A percentile compares a stretch with the other conserved stretches of the same genome.
Evolutionary conservation across 139 green algal species (phyloP).

Genomic region (Yamagishiella unicocca): DNA sequence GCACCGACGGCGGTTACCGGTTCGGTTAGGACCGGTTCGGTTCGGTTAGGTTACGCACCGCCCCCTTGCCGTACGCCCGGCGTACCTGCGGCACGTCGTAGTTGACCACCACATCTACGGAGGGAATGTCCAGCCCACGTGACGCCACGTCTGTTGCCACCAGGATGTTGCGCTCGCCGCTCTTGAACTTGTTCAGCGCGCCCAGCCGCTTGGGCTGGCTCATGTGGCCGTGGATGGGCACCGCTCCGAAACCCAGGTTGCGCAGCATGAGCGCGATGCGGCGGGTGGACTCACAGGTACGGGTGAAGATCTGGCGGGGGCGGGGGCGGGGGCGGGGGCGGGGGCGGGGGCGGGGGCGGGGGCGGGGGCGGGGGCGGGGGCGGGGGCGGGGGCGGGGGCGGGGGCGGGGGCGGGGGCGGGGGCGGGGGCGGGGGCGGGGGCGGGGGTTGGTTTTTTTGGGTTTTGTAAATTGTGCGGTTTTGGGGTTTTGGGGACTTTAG

Average conservation of each 20-base stretch:
- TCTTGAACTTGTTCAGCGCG: constrained; percentile 99
- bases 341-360: neutral
- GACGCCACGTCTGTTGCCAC: constrained; percentile 93
- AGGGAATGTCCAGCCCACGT: constrained; percentile 95
- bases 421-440: neutral
- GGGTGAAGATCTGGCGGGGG: constrained; percentile 88
- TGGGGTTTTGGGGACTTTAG: too few relatives aligned
- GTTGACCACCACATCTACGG: constrained; percentile 97
- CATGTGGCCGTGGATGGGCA: constrained; percentile 99
- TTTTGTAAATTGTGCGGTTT: too few relatives aligned
- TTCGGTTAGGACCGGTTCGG: too few relatives aligned
- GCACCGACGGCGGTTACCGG: too few relatives aligned
- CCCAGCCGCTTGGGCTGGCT: constrained; percentile 96
- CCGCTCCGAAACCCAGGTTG: constrained; percentile 95
- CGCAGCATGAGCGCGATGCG: constrained; percentile 93
- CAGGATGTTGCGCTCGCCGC: constrained; percentile 72
- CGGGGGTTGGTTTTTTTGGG: neutral
- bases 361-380: neutral
- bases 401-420: neutral
- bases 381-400: neutral
- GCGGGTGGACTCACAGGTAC: constrained; percentile 95
- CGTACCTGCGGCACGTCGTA: constrained; percentile 94
- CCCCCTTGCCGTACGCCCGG: too few relatives aligned
- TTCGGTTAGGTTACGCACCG: too few relatives aligned
- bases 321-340: neutral